Evolutionary conservation across 768 basidiomycete genomes (phyloP), one percentile per base, ranked within the genome.

Genomic region (Neoboletus magnificus): DNA sequence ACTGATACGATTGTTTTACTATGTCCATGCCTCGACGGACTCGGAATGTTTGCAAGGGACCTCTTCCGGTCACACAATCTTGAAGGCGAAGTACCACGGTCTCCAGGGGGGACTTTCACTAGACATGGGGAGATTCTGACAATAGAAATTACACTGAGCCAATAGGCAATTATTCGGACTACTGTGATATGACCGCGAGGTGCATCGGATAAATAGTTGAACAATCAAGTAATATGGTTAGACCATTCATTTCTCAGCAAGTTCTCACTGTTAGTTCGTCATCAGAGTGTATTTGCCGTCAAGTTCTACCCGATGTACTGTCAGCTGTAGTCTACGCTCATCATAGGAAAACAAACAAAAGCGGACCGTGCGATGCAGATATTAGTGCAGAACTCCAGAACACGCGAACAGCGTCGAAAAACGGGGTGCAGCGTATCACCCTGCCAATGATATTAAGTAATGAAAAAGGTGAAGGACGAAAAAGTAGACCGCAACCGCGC

Each of bases 341-440:
- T 16, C 12, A 18, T 10, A n/a, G n/a, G 36, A 37, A 8, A 37
- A 37, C 51, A 48, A 56, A 65, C 35, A 57, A 69, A 50, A 58
- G 50, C 13, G 36, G 58, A 60, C 32, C 54, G 53, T 70, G 62
- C 66, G 56, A 61, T 63, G 57, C 57, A 63, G 57, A 66, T 57
- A 63, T 70, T 70, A 72, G 50, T 58, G 71, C 56, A 58, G 59
- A 56, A 68, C 65, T 59, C 56, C 59, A 50, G 58, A 61, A 58
- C 64, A 42, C 51, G 65, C 66, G 46, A 60, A 59, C 58, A 65
- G 49, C 48, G 56, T 63, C 69, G 63, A 60, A 65, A 36, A 62
- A 59, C 63, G 58, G 33, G 32, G 16, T 37, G 36, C 8, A 37
- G 51, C 37, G 52, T 47, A 27, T 30, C 58, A 51, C 43, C 30